These are phyloP conservation scores for Fagus crenata DNA, from an alignment of 306 rosid genomes.

Conservation along the genomic window DNA sequence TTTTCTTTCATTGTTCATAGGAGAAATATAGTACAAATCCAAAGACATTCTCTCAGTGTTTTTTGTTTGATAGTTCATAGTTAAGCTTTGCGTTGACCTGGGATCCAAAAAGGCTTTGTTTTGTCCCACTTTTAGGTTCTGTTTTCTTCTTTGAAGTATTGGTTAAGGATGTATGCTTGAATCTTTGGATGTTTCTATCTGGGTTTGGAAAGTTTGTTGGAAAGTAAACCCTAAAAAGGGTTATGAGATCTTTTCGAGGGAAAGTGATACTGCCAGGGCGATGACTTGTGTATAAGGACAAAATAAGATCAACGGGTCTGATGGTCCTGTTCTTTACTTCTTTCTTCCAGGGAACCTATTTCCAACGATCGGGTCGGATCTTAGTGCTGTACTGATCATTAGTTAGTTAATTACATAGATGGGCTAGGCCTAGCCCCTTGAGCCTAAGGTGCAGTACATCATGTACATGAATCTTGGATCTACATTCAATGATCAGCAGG, in stretches of 20 bases:
- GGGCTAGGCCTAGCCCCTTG: too few relatives aligned
- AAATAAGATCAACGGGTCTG: constrained; percentile 3
- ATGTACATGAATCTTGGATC: too few relatives aligned
- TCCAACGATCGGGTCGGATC: too few relatives aligned
- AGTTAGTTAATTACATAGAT: too few relatives aligned
- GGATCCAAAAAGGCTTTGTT: constrained; percentile 28
- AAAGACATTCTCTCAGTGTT: constrained; percentile 15
- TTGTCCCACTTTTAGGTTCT: constrained; percentile 23
- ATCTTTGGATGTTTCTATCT: constrained; percentile 33
- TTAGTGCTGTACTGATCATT: too few relatives aligned
- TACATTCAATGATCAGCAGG: too few relatives aligned
- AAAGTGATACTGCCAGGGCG: constrained; percentile 36
- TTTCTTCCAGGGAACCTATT: background rate
- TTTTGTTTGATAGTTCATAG: constrained; percentile 22
- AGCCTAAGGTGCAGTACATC: too few relatives aligned
- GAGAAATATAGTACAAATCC: background rate
- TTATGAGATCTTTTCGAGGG: constrained; percentile 15
- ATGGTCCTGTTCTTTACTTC: background rate
- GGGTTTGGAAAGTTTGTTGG: background rate
- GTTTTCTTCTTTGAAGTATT: constrained; percentile 17
- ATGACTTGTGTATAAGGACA: constrained; percentile 28
- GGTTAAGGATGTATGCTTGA: constrained; percentile 24
- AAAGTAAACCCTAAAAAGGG: constrained; percentile 15
- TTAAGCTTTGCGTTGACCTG: constrained; percentile 49
- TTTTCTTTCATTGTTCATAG: constrained; percentile 20